Evolutionary conservation across 2,329 filamentous ascomycete genomes (phyloP).

Genomic region (Aureobasidium zeae): DNA sequence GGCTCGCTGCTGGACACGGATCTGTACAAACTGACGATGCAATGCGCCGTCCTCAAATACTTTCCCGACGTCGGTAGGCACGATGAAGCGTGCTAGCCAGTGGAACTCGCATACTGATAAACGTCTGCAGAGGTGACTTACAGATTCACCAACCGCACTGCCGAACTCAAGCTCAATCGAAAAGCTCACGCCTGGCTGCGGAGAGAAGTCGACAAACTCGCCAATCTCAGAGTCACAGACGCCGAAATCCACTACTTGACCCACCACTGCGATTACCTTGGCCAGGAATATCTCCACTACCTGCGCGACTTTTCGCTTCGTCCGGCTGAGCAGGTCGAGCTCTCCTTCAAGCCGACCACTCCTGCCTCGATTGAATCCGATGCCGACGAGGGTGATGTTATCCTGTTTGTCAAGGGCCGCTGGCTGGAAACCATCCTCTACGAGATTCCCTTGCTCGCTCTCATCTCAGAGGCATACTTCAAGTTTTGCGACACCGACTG

Average conservation of each 20-base stretch:
- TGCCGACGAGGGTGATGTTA: conserved; percentile 61
- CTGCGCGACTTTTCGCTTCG: conserved; percentile 72
- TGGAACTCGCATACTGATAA: conserved; percentile 10
- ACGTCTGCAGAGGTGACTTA: conserved; percentile 62
- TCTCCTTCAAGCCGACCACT: conserved; percentile 51
- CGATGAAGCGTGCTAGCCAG: too few relatives aligned
- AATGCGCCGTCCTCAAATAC: conserved; percentile 90
- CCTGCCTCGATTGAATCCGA: conserved; percentile 36
- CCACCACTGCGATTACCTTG: conserved; percentile 71
- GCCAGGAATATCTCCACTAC: conserved; percentile 66
- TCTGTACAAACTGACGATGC: conserved; percentile 98
- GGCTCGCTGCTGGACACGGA: conserved; percentile 47
- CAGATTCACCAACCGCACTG: conserved; percentile 89
- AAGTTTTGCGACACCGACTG: conserved; percentile 91
- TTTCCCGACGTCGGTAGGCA: conserved; percentile 56
- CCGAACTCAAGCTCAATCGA: conserved; percentile 81
- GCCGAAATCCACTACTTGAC: conserved; percentile 76
- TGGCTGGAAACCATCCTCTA: conserved; percentile 97
- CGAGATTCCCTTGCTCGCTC: conserved; percentile 85
- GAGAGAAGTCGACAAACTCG: conserved; percentile 74
- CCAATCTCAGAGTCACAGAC: conserved; percentile 65
- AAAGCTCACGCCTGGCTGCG: conserved; percentile 78
- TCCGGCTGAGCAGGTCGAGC: conserved; percentile 68
- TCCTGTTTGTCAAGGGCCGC: conserved; percentile 66
- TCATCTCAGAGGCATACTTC: conserved; percentile 95